Evolutionary conservation across 2,329 filamentous ascomycete species (phyloP).

Genomic region (Colletotrichum horii): DNA sequence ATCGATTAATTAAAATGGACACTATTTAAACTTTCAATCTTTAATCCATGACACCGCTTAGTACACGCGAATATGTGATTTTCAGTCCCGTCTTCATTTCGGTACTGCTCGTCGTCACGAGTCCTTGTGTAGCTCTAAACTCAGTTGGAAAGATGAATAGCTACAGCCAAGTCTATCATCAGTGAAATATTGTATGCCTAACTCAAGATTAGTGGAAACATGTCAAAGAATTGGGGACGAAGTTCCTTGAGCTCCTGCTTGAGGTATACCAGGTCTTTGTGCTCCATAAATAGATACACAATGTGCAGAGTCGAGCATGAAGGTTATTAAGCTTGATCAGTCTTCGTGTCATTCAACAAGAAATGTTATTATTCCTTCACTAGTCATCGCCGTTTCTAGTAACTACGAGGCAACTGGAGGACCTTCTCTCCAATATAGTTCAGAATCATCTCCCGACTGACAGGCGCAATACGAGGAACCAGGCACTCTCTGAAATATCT

Average conservation of each 20-base stretch:
- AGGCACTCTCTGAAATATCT: constrained; percentile 69
- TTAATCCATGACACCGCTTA: not conserved
- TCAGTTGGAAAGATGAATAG: not conserved
- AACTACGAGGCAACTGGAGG: constrained; percentile 70
- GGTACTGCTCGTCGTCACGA: not conserved
- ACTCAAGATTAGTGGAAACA: not conserved
- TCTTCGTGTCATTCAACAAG: not conserved
- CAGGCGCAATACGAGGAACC: constrained; percentile 68
- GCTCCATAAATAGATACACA: not conserved
- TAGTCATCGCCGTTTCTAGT: constrained; percentile 42
- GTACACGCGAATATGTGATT: not conserved
- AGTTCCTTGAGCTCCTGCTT: not conserved
- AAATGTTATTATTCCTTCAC: not conserved
- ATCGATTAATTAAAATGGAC: not conserved
- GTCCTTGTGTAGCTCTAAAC: not conserved
- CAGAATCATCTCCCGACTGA: constrained; percentile 76
- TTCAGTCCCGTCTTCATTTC: not conserved
- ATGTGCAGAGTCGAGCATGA: not conserved
- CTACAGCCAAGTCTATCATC: too few species aligned
- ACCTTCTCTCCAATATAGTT: constrained; percentile 76
- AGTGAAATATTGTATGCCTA: too few species aligned
- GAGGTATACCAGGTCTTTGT: not conserved
- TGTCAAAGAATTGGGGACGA: not conserved
- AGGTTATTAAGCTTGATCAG: not conserved
- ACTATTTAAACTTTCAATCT: not conserved